Conservation (phyloP, 2,329 filamentous ascomycete species). For the Colletotrichum truncatum region DNA sequence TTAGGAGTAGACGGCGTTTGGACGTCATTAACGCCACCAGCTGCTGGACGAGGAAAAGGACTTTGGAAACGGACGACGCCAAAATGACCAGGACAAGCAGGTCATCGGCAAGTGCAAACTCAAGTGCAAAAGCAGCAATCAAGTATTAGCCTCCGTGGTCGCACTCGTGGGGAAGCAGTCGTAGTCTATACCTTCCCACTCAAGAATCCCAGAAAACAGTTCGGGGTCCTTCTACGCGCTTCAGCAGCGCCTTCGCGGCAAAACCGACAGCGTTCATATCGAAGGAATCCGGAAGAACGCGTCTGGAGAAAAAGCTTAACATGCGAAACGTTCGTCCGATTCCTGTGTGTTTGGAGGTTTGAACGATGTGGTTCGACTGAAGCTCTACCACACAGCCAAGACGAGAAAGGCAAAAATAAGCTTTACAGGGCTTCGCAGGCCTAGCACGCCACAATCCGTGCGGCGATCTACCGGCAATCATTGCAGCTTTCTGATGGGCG, state of each 20-base stretch:
- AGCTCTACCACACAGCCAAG: not conserved
- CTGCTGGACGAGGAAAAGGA: not conserved
- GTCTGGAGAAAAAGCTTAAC: constrained; percentile 19
- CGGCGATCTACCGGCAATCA: not conserved
- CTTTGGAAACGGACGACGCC: not conserved
- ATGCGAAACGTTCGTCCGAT: constrained; percentile 31
- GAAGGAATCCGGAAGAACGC: constrained; percentile 16
- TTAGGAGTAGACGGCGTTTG: not conserved
- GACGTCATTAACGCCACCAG: not conserved
- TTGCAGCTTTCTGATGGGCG: not conserved
- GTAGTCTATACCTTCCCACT: not conserved
- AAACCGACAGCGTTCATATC: not conserved
- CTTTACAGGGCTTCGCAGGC: not conserved
- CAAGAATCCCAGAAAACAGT: too few relatives aligned
- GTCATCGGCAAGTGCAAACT: too few relatives aligned
- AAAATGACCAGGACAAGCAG: not conserved
- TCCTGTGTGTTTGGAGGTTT: not conserved
- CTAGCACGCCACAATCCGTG: not conserved
- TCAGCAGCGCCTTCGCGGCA: not conserved
- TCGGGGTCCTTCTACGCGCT: not conserved
- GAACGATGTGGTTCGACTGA: too few relatives aligned
- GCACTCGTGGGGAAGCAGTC: too few relatives aligned
- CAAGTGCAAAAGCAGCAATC: not conserved
- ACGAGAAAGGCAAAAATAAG: not conserved
- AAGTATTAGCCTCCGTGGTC: not conserved